Evolutionary conservation across 2,329 filamentous ascomycete species (phyloP), one percentile per base, ranked within the genome.

Genomic region (Fusarium miscanthi): DNA sequence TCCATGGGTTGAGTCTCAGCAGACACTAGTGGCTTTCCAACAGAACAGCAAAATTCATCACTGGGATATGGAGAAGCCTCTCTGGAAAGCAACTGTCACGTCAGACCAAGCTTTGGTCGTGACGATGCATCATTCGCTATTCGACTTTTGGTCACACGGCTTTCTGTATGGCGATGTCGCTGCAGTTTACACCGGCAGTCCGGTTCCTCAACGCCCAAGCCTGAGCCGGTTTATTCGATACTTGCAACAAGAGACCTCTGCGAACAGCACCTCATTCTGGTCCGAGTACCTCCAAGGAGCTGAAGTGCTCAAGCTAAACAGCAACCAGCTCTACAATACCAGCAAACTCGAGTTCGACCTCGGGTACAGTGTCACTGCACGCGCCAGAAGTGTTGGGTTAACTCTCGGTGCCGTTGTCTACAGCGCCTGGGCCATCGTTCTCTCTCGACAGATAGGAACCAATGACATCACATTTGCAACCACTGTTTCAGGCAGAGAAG

Each of bases 71-170:
- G 25, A 49, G 1, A 49, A 30, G 0, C 63, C 63, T 30, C 33
- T 66, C 0, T 66, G 63, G 63, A 62, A 52, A 19, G 41, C 23
- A 16, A 66, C 49, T 7, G 6, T 57, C 0, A 56, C 58, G 1
- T 25, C 49, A 1, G 63, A 66, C 3, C n/a, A 19, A 17, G 40
- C 69, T 19, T 63, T 81, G 2, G 76, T 78, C 1, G 69, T 80
- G 16, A 76, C 77, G 3, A 79, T 79, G 71, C 80, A 81, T 51
- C 80, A 81, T 56, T 75, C 78, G 9, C 72, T 81, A 5, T 80
- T 80, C 30, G 80, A 81, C 58, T 80, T 74, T 53, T 81, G 78
- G 78, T 81, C 79, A 25, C 73, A 78, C 23, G 48, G 66, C 6
- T 80, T 80, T 43, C 43, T 80, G 19, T 77, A 78, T 21, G 66